Conservation (phyloP, 139 green algal species). For the Chlorella sp. region DNA sequence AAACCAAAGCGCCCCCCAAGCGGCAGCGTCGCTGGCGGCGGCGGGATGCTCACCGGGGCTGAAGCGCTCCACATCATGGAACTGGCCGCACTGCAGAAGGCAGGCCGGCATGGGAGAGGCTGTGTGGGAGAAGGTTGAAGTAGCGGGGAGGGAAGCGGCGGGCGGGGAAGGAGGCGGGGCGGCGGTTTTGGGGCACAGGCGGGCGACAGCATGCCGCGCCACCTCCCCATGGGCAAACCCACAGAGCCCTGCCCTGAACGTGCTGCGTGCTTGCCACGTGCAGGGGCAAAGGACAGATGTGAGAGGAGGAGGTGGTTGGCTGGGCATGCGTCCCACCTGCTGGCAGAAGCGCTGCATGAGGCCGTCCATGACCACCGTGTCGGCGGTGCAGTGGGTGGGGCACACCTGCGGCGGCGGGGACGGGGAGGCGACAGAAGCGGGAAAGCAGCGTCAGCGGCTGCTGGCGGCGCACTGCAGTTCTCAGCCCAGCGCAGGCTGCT, state of each 20-base stretch:
- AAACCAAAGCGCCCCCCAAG: too few relatives aligned
- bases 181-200: not conserved
- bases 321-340: not conserved
- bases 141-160: not conserved
- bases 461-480: too few relatives aligned
- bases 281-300: too few relatives aligned
- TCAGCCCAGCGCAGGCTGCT: too few relatives aligned
- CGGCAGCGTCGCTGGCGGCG: too few relatives aligned
- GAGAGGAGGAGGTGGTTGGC: too few relatives aligned
- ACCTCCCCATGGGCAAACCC: too few relatives aligned
- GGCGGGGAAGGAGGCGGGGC: not conserved
- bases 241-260: too few relatives aligned
- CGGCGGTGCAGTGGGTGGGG: not conserved
- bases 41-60: constrained; percentile 24
- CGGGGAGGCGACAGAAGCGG: too few relatives aligned
- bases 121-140: not conserved
- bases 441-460: too few relatives aligned
- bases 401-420: not conserved
- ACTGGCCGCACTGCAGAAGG: constrained; percentile 51
- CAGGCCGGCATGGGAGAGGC: not conserved
- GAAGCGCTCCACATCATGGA: constrained; percentile 49
- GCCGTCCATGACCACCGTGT: not conserved
- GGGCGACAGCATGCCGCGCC: too few relatives aligned
- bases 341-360: not conserved
- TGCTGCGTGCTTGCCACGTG: too few relatives aligned